Evolutionary conservation across 2,329 filamentous ascomycete species (phyloP), one percentile per base, ranked within the genome.

Genomic region (Dryadomyces quercus-mongolicae): DNA sequence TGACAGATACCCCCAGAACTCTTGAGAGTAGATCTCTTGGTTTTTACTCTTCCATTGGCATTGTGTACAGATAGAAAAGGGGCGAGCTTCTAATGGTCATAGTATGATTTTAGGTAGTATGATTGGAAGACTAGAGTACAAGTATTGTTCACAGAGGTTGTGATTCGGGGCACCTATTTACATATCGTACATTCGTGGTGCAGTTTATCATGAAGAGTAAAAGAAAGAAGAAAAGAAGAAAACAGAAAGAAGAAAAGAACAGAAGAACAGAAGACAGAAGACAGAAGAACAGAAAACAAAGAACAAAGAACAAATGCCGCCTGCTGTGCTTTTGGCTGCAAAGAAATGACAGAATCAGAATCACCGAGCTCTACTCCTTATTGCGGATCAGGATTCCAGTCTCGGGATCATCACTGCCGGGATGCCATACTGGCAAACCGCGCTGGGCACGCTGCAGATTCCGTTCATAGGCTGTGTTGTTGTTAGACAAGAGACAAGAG

Each of bases 381-480:
- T 51, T 54, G 34, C 55, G 58, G 45, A 57, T 53, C n/a, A 60
- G 54, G 47, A 60, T 60, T 49, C 59, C 59, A 38, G 58, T 57
- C 49, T 60, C 59, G 16, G 59, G 59, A 45, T 60, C 58, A 40
- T 60, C 59, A 52, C 57, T 57, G 44, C 58, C 57, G 7, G 58
- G 59, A 7, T 56, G 54, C 60, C 60, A 62, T 6, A 59, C 43
- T 5, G 60, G 55, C 45, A 62, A 52, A 34, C 60, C 60, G 34
- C 56, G 58, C 40, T 54, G 53, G 13, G 52, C 54, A 31, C 60
- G 53, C 51, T 62, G 60, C 42, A 52, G 38, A 51, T 62, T 60
- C 52, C 60, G 60, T 13, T 58, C 56, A 40, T 60, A 54, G 48
- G 58, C 58, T 59, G 54, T 15, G 20, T 8, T 15, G 25, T 50